These are phyloP conservation scores for Pachyrhizus erosus DNA, from an alignment of 306 rosid species.

Conservation along the genomic window DNA sequence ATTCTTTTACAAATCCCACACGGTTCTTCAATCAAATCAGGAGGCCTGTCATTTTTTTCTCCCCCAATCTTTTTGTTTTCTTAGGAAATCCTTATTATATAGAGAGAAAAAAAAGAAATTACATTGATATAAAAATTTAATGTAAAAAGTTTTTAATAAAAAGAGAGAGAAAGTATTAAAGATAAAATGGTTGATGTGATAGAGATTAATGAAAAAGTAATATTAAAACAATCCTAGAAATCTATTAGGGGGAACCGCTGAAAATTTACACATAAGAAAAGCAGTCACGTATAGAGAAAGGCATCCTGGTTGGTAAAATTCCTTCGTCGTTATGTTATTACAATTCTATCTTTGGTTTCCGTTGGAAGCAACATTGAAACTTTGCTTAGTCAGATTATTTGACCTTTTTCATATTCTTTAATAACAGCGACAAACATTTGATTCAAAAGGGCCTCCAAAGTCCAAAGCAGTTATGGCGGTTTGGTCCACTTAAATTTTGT, in stretches of 20 bases:
- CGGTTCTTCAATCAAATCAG: constrained; percentile 38
- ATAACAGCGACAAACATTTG: constrained; percentile 43
- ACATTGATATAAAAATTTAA: background rate
- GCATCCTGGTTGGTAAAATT: constrained; percentile 35
- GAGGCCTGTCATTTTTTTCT: constrained; percentile 13
- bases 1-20: constrained; percentile 30
- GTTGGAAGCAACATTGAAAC: constrained; percentile 35
- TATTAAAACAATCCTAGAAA: background rate
- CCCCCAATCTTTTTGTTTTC: background rate
- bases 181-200: background rate
- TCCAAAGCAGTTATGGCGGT: constrained; percentile 43
- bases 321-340: constrained; percentile 30
- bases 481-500: constrained; percentile 51
- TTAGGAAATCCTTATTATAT: background rate
- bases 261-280: constrained; percentile 41
- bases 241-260: constrained; percentile 18
- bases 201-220: background rate
- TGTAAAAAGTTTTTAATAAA: background rate
- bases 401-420: constrained; percentile 42
- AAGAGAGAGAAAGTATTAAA: background rate
- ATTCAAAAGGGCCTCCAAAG: constrained; percentile 27
- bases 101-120: background rate
- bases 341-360: constrained; percentile 34
- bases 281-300: constrained; percentile 27
- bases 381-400: constrained; percentile 51